phyloP scores from a whole-genome alignment of 2,329 filamentous ascomycete species.

The Arthrinium phaeospermum region DNA sequence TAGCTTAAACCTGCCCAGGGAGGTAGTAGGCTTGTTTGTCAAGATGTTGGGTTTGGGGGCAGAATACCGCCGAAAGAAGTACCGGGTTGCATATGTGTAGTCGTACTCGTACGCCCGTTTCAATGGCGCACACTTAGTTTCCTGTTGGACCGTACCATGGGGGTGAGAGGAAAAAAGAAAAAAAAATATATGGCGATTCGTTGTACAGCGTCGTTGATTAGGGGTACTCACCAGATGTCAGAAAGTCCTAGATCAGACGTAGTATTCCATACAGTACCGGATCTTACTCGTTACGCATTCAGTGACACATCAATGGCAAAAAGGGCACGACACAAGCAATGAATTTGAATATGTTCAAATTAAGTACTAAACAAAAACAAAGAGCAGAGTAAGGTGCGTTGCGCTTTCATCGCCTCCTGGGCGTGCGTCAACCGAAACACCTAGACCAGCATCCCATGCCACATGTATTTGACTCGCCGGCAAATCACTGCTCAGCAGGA shows the following conservation, averaged over 20 bases:
- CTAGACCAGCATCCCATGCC: constrained; percentile 25
- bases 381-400: constrained; percentile 2
- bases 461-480: background rate
- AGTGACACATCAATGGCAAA: background rate
- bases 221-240: background rate
- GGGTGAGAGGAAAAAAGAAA: background rate
- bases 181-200: background rate
- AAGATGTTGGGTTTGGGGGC: background rate
- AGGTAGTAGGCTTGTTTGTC: background rate
- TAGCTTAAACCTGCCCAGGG: background rate
- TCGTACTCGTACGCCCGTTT: constrained; percentile 10
- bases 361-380: constrained; percentile 25
- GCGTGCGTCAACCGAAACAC: constrained; percentile 20
- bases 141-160: background rate
- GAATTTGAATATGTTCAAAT: constrained; percentile 22
- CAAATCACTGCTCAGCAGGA: constrained; percentile 21
- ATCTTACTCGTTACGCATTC: background rate
- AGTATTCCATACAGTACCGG: background rate
- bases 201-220: background rate
- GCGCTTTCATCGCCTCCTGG: constrained; percentile 18
- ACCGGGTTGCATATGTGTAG: constrained; percentile 3
- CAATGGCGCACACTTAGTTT: background rate
- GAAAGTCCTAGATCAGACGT: background rate
- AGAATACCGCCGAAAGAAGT: constrained; percentile 9
- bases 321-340: background rate